phyloP scores from a whole-genome alignment of 495 filamentous ascomycete species.

The Pyronema domesticum region DNA sequence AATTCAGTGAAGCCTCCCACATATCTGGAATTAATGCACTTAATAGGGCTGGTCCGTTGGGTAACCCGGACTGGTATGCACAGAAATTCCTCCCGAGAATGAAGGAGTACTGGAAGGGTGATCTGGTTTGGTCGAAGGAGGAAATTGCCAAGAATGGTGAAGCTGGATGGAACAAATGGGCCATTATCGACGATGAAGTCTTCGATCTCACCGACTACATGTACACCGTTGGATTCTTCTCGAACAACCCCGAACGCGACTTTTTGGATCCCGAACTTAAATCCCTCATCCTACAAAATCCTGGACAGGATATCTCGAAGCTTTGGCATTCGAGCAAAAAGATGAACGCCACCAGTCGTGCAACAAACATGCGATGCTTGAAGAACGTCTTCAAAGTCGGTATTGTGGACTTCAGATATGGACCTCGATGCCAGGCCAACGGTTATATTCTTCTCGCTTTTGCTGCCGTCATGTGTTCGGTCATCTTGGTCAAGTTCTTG shows the following conservation, averaged over 20 bases:
- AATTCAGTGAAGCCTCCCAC: conserved; percentile 37
- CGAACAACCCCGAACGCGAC: conserved; percentile 31
- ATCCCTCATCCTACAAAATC: conserved; percentile 48
- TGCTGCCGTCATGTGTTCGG: conserved; percentile 57
- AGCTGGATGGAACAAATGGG: conserved; percentile 55
- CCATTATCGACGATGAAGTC: conserved; percentile 51
- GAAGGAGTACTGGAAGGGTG: conserved; percentile 67
- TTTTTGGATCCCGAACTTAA: conserved; percentile 53
- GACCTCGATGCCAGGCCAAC: conserved; percentile 64
- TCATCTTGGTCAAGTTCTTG: conserved; percentile 79
- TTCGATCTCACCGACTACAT: conserved; percentile 91
- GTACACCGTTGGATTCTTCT: conserved; percentile 33
- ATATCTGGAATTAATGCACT: conserved; percentile 43
- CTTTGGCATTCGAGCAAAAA: conserved; percentile 28
- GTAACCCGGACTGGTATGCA: conserved; percentile 56
- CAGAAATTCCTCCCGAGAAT: conserved; percentile 60
- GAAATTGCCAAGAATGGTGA: conserved; percentile 45
- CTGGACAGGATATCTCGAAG: conserved; percentile 58
- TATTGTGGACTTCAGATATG: conserved; percentile 64
- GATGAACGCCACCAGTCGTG: conserved; percentile 26
- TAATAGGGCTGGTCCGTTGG: conserved; percentile 36
- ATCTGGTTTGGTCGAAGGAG: conserved; percentile 46
- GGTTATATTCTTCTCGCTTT: conserved; percentile 83
- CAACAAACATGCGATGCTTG: conserved; percentile 49
- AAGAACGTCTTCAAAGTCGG: conserved; percentile 71